Evolutionary conservation across 2,329 filamentous ascomycete genomes (phyloP), one percentile per base, ranked within the genome.

Genomic region (Laburnicola sp.): DNA sequence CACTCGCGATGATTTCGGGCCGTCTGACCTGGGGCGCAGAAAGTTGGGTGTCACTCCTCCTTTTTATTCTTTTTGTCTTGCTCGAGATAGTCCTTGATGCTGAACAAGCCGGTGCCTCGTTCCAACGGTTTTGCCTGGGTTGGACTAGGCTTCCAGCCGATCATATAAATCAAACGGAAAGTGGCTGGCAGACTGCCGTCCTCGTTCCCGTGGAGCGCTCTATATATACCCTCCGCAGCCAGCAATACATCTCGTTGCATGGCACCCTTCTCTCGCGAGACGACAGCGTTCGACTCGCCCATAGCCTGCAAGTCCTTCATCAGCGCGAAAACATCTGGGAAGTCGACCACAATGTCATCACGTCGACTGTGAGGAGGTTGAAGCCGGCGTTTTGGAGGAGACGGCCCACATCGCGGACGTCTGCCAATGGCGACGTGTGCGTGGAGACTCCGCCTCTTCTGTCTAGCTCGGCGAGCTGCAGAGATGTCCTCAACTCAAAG

Each of bases 271-370:
- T 96, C 90, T 40, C 93, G 82, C n/a, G 89, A 85, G 34, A 96
- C 69, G 23, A 96, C 86, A 2, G 92, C 93, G 71, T 96, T 99
- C 53, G 83, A 86, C 77, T 99, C 95, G 7, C 92, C 94, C 94
- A 99, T 99, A 23, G 89, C 87, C 72, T 97, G 93, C 49, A 99
- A 76, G 72, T 99, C 94, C 63, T 86, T 82, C 92, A 99, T 96
- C 48, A 99, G 78, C 1, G 91, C 85, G 75, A 96, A 96, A 0
- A 83, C 88, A 74, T 93, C 85, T 0, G 94, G 94, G 68, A 91
- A 99, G 71, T 96, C 91, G 27, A 99, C 91, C 26, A 97, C 85
- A 44, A 99, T 95, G 74, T 99, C 94, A 74, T 99, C 95, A 99
- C 87, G 65, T 99, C 94, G 1, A 99, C 91, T 0, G 95, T 99